Percentiles rank a stretch among this genome's conserved stretches.
These are phyloP conservation scores for Boletus barrowsii DNA, from an alignment of 768 basidiomycete species.

Conservation along the genomic window DNA sequence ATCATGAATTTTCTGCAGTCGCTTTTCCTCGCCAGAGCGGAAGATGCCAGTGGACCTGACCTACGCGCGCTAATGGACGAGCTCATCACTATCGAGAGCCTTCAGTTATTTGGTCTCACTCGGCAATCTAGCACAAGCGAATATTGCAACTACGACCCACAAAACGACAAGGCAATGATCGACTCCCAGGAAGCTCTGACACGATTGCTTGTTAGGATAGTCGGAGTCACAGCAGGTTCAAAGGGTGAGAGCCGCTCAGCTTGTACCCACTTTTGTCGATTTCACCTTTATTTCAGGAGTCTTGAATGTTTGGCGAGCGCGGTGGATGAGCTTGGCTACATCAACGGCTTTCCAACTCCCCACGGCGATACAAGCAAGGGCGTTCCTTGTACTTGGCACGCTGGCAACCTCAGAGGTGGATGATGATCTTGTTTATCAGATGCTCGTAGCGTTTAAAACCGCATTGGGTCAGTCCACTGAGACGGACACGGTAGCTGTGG, in stretches of 20 bases:
- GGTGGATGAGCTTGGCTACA: conserved; percentile 90
- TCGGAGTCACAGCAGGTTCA: conserved; percentile 64
- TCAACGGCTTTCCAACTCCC: conserved; percentile 89
- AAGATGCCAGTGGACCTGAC: conserved; percentile 57
- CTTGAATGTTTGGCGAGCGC: conserved; percentile 85
- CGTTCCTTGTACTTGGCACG: conserved; percentile 80
- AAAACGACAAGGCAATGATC: conserved; percentile 52
- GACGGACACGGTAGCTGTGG: conserved; percentile 65
- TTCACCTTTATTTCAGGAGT: conserved; percentile 46
- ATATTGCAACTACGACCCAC: conserved; percentile 54
- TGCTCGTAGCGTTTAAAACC: conserved; percentile 80
- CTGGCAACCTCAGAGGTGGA: conserved; percentile 85
- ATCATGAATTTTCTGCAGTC: conserved; percentile 81
- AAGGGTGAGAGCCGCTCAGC: conserved; percentile 48
- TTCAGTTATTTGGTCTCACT: conserved; percentile 71
- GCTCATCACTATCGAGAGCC: conserved; percentile 50
- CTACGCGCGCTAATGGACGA: conserved; percentile 63
- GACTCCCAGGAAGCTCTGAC: conserved; percentile 67
- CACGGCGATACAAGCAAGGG: conserved; percentile 82
- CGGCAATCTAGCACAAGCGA: conserved; percentile 67
- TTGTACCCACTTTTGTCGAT: not conserved
- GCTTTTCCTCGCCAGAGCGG: conserved; percentile 56
- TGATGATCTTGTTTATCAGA: conserved; percentile 91
- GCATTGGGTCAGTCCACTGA: conserved; percentile 68
- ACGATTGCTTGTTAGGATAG: conserved; percentile 55